Base-by-base conservation (phyloP, 1,139 yeast genomes). In the Geotrichum citri-aurantii region DNA sequence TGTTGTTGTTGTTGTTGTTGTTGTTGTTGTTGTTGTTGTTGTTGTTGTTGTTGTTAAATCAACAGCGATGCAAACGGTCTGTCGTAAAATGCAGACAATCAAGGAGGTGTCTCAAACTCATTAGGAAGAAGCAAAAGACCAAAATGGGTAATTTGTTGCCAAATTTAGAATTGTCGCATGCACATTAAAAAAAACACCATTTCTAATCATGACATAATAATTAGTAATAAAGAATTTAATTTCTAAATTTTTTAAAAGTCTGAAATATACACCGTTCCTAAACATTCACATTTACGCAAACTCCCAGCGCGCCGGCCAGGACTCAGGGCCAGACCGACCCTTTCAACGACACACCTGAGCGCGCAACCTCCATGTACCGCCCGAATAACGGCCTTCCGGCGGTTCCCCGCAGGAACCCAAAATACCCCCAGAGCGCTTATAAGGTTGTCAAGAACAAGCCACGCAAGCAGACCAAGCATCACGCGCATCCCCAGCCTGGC, bases 11-110 rank as follows among this genome's bases (percentile, higher is more conserved):
- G 57, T 29, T 55, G 55, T 17, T 50, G 56, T 27, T 51, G 63
- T 24, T 52, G 61, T 19, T 57, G 61, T 21, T 61, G 64, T 23
- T 63, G 62, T 50, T 19, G 61, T 57, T 55, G 68, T 48, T 50
- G 65, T 46, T 59, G 64, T 7, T 50, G 52, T 7, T 17, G 46
- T 5, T 50, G 21, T 29, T 50, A 46, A 40, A 29, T 44, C 33
- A 31, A 46, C 23, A 23, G 23, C 37, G 66, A 50, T 59, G 61
- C 17, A 37, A 37, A 37, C 17, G 42, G 42, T 14, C 14, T 37
- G n/a, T 2, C 42, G 42, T 14, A 37, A 31, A 37, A 14, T n/a
- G 14, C 42, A 37, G 17, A 37, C 42, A 37, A 37, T 37, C 19
- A 37, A 37, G 42, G 42, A 37, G 42, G 42, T 37, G 42, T 37